Percentiles rank a stretch among this genome's conserved stretches.
phyloP scores from a whole-genome alignment of 352 stramenopile species.

The Phytopythium montanum region DNA sequence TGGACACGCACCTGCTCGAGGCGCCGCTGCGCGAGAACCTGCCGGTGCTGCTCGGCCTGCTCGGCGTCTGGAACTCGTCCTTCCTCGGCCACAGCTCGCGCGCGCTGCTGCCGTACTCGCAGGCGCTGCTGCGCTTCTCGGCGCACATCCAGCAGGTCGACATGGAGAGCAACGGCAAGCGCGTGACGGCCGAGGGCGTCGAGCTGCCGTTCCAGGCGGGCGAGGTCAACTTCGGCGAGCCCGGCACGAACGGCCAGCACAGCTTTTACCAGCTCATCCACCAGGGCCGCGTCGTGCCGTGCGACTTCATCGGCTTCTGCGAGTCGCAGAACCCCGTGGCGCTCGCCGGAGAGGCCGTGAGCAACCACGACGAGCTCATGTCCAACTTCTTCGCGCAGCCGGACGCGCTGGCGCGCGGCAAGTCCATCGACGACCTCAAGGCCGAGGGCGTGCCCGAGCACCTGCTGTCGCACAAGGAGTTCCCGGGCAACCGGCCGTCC shows the following conservation, averaged over 20 bases:
- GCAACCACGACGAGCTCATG: conserved; percentile 99
- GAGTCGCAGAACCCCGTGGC: conserved; percentile 90
- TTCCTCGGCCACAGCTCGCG: conserved; percentile 94
- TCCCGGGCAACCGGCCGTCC: conserved; percentile 97
- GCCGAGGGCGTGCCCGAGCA: conserved; percentile 91
- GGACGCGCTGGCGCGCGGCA: conserved; percentile 96
- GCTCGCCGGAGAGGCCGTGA: conserved; percentile 82
- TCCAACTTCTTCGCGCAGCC: conserved; percentile 99
- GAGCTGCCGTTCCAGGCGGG: conserved; percentile 92
- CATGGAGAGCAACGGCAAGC: conserved; percentile 99
- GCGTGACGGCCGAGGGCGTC: conserved; percentile 92
- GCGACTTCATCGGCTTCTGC: conserved; percentile 98
- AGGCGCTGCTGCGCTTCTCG: conserved; percentile 94
- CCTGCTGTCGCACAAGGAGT: conserved; percentile 94
- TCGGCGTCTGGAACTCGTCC: conserved; percentile 98
- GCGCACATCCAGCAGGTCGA: conserved; percentile 98
- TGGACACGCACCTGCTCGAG: conserved; percentile 97
- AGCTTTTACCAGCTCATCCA: conserved; percentile 99
- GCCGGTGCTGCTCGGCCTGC: conserved; percentile 95
- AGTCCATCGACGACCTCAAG: conserved; percentile 93
- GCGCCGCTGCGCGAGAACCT: conserved; percentile 93
- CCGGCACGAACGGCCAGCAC: conserved; percentile 98
- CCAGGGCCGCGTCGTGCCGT: conserved; percentile 95
- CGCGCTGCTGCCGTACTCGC: conserved; percentile 91
- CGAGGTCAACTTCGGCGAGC: conserved; percentile 98